A percentile compares a stretch with the other conserved stretches of the same genome.
These are phyloP conservation scores for Ammopiptanthus mongolicus DNA, from an alignment of 306 rosid genomes.

Conservation along the genomic window DNA sequence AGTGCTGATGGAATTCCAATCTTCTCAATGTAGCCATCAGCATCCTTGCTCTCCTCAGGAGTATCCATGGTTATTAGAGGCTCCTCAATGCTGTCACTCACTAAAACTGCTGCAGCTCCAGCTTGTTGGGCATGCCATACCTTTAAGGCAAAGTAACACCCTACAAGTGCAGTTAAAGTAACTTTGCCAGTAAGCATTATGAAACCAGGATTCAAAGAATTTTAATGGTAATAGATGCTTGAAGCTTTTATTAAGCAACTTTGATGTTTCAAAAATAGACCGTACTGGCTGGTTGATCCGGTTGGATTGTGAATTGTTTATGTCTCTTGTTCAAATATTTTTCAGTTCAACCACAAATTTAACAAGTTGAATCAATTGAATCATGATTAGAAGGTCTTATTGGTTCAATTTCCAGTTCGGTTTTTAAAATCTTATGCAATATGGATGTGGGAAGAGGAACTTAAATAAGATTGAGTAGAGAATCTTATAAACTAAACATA, in stretches of 20 bases:
- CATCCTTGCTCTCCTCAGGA: slow-evolving; percentile 54
- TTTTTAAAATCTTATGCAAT: not conserved
- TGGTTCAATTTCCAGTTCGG: too few species aligned
- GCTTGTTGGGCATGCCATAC: slow-evolving; percentile 92
- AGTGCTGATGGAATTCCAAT: slow-evolving; percentile 73
- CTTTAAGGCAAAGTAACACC: slow-evolving; percentile 83
- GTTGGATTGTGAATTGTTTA: too few species aligned
- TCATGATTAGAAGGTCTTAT: not conserved
- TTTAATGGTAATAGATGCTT: not conserved
- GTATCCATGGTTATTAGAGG: slow-evolving; percentile 85
- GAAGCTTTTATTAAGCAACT: not conserved
- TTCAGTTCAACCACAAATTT: too few species aligned
- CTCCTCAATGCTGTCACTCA: slow-evolving; percentile 56
- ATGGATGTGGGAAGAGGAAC: not conserved
- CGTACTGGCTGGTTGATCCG: too few species aligned
- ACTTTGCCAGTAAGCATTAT: slow-evolving; percentile 8
- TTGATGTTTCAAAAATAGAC: not conserved
- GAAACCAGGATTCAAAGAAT: slow-evolving; percentile 8
- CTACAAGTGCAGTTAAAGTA: slow-evolving; percentile 33
- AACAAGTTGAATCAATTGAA: not conserved
- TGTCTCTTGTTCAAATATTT: too few species aligned
- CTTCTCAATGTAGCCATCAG: slow-evolving; percentile 71
- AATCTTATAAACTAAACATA: not conserved
- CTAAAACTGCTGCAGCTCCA: slow-evolving; percentile 91
- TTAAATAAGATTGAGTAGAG: not conserved